phyloP scores from a whole-genome alignment of 371 early-diverging fungal species.

The Mycotypha africana region DNA sequence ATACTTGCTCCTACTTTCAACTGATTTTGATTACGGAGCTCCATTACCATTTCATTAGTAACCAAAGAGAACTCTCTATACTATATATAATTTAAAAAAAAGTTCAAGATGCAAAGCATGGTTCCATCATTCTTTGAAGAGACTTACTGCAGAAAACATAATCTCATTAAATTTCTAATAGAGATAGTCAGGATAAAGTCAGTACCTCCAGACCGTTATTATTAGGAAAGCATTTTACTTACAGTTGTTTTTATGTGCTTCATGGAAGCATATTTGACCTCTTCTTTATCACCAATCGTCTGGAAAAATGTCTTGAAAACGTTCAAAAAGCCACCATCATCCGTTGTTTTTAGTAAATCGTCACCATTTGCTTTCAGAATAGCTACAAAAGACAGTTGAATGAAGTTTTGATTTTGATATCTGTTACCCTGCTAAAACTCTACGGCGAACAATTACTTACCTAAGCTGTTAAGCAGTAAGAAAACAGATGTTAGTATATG shows the following conservation, averaged over 20 bases:
- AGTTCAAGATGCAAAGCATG: too few relatives aligned
- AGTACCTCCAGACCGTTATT: too few relatives aligned
- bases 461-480: not conserved
- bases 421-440: not conserved
- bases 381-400: conserved; percentile 38
- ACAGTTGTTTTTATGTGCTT: too few relatives aligned
- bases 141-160: conserved; percentile 69
- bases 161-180: conserved; percentile 83
- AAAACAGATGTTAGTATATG: too few relatives aligned
- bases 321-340: conserved; percentile 90
- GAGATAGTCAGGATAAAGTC: conserved; percentile 22
- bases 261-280: too few relatives aligned
- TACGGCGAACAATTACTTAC: too few relatives aligned
- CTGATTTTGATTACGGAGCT: conserved; percentile 81
- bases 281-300: conserved; percentile 60
- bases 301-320: conserved; percentile 72
- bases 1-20: conserved; percentile 91
- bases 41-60: conserved; percentile 71
- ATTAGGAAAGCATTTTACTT: too few relatives aligned
- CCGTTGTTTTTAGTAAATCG: conserved; percentile 71
- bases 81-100: too few relatives aligned
- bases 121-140: too few relatives aligned
- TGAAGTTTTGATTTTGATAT: not conserved
- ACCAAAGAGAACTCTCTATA: conserved; percentile 87
- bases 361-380: conserved; percentile 91